phyloP scores from a whole-genome alignment of 2,329 filamentous ascomycete species.

The Monosporascus sp. region DNA sequence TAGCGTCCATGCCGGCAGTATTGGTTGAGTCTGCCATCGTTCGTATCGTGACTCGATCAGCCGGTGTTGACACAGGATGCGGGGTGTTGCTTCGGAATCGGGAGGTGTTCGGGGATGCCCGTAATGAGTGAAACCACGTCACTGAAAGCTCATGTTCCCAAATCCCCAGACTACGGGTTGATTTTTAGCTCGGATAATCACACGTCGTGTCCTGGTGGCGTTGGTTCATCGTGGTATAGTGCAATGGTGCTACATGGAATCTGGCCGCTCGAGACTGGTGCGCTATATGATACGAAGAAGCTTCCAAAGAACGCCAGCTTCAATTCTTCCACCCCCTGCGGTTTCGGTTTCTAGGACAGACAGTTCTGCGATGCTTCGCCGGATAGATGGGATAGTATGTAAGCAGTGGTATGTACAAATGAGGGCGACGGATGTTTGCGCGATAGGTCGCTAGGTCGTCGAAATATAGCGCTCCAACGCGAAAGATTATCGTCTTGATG shows the following conservation, averaged over 20 bases:
- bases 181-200: conserved; percentile 23
- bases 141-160: conserved; percentile 18
- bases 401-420: neutral
- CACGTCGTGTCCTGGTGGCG: conserved; percentile 15
- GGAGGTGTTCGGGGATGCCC: conserved; percentile 10
- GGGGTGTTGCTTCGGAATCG: conserved; percentile 8
- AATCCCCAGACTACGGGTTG: conserved; percentile 10
- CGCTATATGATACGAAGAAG: too few relatives aligned
- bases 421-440: neutral
- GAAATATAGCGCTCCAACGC: neutral
- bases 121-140: conserved; percentile 23
- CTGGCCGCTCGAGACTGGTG: neutral
- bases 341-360: neutral
- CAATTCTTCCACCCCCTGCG: too few relatives aligned
- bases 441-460: neutral
- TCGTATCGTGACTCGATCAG: conserved; percentile 4
- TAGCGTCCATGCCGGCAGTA: conserved; percentile 24
- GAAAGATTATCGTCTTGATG: neutral
- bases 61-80: conserved; percentile 4
- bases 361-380: neutral
- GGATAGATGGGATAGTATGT: neutral
- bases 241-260: conserved; percentile 18
- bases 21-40: conserved; percentile 22
- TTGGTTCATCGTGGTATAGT: conserved; percentile 24
- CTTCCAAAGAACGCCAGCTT: too few relatives aligned